phyloP scores from a whole-genome alignment of 257 asterid species.

The Eustoma russellianum region DNA sequence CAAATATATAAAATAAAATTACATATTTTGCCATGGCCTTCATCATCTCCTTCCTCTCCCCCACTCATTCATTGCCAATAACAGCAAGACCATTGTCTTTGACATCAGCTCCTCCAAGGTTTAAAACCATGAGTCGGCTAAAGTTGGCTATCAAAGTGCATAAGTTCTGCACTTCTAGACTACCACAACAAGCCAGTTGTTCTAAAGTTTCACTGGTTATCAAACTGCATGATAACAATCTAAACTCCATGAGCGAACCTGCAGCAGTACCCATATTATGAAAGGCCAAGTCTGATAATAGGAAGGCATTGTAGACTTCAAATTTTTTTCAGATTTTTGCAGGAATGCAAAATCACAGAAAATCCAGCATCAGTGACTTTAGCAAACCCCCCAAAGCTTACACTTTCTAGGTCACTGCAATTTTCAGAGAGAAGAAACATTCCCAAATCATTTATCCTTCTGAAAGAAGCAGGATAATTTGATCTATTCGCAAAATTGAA shows the following conservation, averaged over 20 bases:
- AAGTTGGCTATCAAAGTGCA: constrained; percentile 49
- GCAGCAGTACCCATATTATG: constrained; percentile 31
- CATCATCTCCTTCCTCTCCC: too few species aligned
- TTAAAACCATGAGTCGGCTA: constrained; percentile 39
- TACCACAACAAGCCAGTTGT: constrained; percentile 36
- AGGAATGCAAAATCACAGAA: constrained; percentile 45
- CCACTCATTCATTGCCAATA: constrained; percentile 48
- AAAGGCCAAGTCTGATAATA: constrained; percentile 64
- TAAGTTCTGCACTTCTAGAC: constrained; percentile 50
- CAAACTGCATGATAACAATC: constrained; percentile 47
- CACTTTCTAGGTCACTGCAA: constrained; percentile 42
- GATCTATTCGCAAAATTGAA: constrained; percentile 46
- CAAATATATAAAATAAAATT: too few species aligned
- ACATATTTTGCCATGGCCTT: too few species aligned
- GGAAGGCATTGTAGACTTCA: constrained; percentile 48
- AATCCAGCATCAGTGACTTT: constrained; percentile 79
- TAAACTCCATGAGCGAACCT: constrained; percentile 53
- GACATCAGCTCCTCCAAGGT: constrained; percentile 68
- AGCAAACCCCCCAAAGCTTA: constrained; percentile 60
- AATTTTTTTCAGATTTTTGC: constrained; percentile 48
- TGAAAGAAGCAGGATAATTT: constrained; percentile 38
- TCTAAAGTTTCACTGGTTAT: constrained; percentile 62
- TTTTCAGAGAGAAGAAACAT: constrained; percentile 58
- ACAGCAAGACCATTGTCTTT: constrained; percentile 52
- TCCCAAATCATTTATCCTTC: constrained; percentile 51